These are phyloP conservation scores for Fraxinus excelsior DNA, from an alignment of 257 asterid genomes.

Conservation along the genomic window DNA sequence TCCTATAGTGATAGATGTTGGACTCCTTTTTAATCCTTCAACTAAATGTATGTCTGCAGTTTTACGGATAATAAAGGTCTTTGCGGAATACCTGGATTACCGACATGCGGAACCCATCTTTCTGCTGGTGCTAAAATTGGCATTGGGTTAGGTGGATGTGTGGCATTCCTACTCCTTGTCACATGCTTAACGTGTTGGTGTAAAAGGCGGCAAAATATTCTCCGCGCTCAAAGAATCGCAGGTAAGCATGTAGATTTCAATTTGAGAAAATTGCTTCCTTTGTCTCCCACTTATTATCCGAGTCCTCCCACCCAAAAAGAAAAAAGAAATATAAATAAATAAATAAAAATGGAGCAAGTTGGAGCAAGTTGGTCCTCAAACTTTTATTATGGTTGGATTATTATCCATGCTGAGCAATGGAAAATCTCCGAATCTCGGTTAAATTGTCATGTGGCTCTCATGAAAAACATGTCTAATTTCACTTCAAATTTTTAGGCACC, in stretches of 20 bases:
- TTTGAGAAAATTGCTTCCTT: neutral
- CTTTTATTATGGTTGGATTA: too few relatives aligned
- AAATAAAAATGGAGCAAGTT: too few relatives aligned
- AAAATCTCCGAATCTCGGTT: too few relatives aligned
- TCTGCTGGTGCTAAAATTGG: constrained; percentile 77
- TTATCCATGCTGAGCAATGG: too few relatives aligned
- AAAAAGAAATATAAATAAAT: too few relatives aligned
- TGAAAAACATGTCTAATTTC: too few relatives aligned
- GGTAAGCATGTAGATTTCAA: constrained; percentile 42
- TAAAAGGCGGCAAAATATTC: constrained; percentile 89
- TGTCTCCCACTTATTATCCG: neutral
- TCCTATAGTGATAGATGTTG: neutral
- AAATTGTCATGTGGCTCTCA: too few relatives aligned
- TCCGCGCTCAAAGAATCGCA: constrained; percentile 84
- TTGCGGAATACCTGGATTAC: constrained; percentile 92
- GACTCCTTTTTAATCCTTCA: neutral
- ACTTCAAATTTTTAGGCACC: neutral
- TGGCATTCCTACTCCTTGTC: constrained; percentile 54
- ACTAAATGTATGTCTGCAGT: constrained; percentile 52
- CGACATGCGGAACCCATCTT: constrained; percentile 76
- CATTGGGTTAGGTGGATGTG: constrained; percentile 57
- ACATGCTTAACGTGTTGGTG: constrained; percentile 87
- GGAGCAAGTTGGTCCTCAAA: too few relatives aligned
- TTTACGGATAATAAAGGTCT: constrained; percentile 93
- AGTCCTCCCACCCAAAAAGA: too few relatives aligned